Evolutionary conservation across 345 rosid genomes (phyloP), one percentile per base, ranked within the genome.

Genomic region (Trapa bicornis): DNA sequence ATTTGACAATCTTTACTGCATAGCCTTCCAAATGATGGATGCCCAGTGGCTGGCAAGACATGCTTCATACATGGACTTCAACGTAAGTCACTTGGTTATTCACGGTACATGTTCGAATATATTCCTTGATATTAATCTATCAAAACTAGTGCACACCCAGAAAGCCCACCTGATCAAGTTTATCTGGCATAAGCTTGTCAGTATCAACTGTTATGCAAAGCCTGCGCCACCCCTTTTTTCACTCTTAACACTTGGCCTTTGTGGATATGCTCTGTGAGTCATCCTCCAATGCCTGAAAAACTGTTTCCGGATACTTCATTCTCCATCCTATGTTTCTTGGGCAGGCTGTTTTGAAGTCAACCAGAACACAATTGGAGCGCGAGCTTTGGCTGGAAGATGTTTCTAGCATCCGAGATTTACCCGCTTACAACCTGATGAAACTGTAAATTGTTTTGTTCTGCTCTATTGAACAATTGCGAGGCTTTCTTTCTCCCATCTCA

Each of bases 1-100:
- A 67, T 94, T 91, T 33, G 96, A 94, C 77, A 72, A 84, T 72
- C 91, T 94, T 1, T 94, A 79, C 75, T 91, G 97, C 65, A 69
- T 91, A 47, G 89, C 96, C 71, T 91, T 94, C 71, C 84, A 70
- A 70, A 83, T 91, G 96, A 86, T 91, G 95, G 97, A 94, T 71
- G 91, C 89, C 29, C 95, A 87, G 36, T 94, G 97, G 97, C 97
- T 94, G 67, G 97, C 87, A n/a, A 89, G 79, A 81, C 79, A 83
- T 56, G 96, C 97, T 70, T 83, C 97, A 9, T 94, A 91, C 72
- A 89, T 94, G 96, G 87, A 94, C 64, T 94, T 94, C 72, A 91
- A 91, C 67, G 99, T 91, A 85, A 78, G 32, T 56, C 41, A 71
- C 61, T 57, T 39, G 14, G 43, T 36, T 6, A 15, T 13, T 29